These are phyloP conservation scores for Kernera saxatilis DNA, from an alignment of 345 rosid genomes.

Conservation along the genomic window DNA sequence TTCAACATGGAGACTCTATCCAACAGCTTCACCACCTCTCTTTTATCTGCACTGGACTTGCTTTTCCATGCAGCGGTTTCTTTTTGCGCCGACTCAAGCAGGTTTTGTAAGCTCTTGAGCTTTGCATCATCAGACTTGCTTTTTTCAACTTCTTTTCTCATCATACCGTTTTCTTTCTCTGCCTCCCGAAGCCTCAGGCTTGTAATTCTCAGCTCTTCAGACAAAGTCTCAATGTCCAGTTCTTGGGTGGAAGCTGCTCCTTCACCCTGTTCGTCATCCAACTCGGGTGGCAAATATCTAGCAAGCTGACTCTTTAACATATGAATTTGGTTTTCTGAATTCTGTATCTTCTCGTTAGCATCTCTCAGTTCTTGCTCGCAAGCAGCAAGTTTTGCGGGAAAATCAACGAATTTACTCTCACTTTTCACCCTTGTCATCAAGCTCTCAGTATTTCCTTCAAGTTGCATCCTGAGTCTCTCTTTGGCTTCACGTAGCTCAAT, in stretches of 20 bases:
- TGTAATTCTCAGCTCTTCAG: conserved; percentile 50
- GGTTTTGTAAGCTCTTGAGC: conserved; percentile 36
- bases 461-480: conserved; percentile 46
- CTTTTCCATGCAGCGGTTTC: conserved; percentile 52
- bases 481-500: conserved; percentile 51
- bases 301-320: conserved; percentile 50
- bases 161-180: conserved; percentile 42
- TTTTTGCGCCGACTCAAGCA: conserved; percentile 49
- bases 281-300: conserved; percentile 30
- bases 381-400: conserved; percentile 36
- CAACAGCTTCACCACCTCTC: conserved; percentile 49
- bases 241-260: conserved; percentile 28
- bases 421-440: conserved; percentile 27
- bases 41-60: conserved; percentile 54
- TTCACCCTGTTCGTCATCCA: conserved; percentile 33
- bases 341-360: conserved; percentile 46
- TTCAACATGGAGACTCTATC: conserved; percentile 52
- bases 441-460: conserved; percentile 41
- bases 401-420: conserved; percentile 34
- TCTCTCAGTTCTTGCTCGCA: conserved; percentile 54
- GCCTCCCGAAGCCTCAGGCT: conserved; percentile 53
- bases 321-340: conserved; percentile 46
- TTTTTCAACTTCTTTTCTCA: conserved; percentile 51
- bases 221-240: conserved; percentile 31
- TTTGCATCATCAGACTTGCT: conserved; percentile 20